Base-by-base conservation (phyloP, 129 eudicot genomes). In the Flaveria trinervia region DNA sequence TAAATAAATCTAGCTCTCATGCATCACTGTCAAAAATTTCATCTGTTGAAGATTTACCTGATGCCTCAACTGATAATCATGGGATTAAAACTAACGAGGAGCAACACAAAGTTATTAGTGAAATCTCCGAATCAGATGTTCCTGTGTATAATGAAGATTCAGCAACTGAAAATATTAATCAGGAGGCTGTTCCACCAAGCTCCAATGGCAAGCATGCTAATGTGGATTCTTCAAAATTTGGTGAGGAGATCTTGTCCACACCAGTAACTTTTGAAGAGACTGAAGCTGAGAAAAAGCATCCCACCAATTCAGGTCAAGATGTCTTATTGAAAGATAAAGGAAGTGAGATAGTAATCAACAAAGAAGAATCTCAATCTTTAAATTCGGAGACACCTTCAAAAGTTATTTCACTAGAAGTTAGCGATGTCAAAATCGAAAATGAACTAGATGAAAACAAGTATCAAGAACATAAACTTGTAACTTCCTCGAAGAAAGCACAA, bases 401-500 rank as follows among this genome's bases (percentile, higher is more conserved):
- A 61, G 74, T 56, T 49, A 86, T 71, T 73, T 28, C 75, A 56
- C 50, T 71, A 69, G 85, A 78, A 72, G 86, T 76, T 80, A 55
- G 48, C 12, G 83, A 80, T 73, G 7, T 79, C 33, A 83, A 74
- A 61, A 69, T 69, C 77, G 92, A 84, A 84, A 59, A 83, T 74
- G 84, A 62, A 59, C 43, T 70, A 44, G 85, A 75, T 73, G 72
- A 83, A 72, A 81, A 71, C 55, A 83, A 73, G 72, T 81, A 66
- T 69, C 86, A 66, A 62, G 86, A 89, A 68, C 78, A 71, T 33
- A 81, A 87, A 80, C 79, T 78, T 70, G 76, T 44, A 74, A 26
- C 75, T 68, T 84, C 88, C 20, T 77, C 87, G 10, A 70, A 44
- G 44, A 90, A 90, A 90, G 89, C 85, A 52, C 85, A 87, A 77